phyloP scores from a whole-genome alignment of 2,329 filamentous ascomycete genomes.

The Fusarium nanum region DNA sequence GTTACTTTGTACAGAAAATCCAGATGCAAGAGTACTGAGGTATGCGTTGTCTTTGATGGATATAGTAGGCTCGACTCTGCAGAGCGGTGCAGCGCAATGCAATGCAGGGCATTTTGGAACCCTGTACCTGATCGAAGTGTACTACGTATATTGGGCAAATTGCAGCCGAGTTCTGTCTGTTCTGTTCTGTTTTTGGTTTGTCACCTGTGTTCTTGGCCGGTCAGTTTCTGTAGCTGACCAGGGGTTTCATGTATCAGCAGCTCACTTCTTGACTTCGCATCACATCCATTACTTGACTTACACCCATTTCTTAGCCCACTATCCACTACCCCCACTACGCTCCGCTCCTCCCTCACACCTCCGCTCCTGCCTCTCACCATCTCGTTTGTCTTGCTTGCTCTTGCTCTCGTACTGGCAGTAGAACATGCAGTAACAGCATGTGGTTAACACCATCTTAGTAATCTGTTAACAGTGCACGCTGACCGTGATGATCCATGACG shows the following conservation, averaged over 20 bases:
- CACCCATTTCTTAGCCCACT: slow-evolving; percentile 15
- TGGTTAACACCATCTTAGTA: slow-evolving; percentile 2
- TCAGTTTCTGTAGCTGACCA: slow-evolving; percentile 18
- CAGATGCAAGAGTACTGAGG: not conserved
- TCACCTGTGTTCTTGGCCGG: slow-evolving; percentile 7
- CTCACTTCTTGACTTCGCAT: slow-evolving; percentile 7
- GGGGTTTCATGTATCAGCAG: slow-evolving; percentile 36
- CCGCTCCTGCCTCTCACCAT: slow-evolving; percentile 31
- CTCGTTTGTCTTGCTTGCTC: slow-evolving; percentile 24
- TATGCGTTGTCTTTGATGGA: slow-evolving; percentile 9
- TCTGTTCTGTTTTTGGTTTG: slow-evolving; percentile 10
- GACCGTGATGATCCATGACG: slow-evolving; percentile 32
- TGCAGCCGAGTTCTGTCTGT: not conserved
- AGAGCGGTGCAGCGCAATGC: slow-evolving; percentile 18
- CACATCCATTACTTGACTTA: not conserved
- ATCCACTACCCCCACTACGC: slow-evolving; percentile 5
- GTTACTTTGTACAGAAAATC: not conserved
- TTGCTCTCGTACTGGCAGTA: not conserved
- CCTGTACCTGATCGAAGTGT: slow-evolving; percentile 21
- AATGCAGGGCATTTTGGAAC: slow-evolving; percentile 22
- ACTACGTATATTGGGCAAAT: not conserved
- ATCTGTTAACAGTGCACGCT: slow-evolving; percentile 30
- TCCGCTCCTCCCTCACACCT: slow-evolving; percentile 21
- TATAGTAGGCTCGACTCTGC: slow-evolving; percentile 1
- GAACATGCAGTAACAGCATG: slow-evolving; percentile 1